Evolutionary conservation across 2,329 filamentous ascomycete species (phyloP).

Genomic region (Cercospora beticola): DNA sequence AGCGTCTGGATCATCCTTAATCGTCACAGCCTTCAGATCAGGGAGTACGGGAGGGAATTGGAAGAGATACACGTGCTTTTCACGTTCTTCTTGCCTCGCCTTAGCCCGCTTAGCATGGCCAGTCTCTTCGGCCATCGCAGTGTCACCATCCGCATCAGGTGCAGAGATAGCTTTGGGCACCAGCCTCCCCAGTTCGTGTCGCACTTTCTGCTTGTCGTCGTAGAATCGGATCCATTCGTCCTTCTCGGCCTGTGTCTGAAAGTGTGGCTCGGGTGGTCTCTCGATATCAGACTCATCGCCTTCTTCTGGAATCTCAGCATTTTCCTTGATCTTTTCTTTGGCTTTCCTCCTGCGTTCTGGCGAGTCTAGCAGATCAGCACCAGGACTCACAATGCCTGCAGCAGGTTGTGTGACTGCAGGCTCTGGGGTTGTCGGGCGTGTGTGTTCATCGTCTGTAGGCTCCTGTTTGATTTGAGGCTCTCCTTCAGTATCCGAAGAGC

Average conservation of each 20-base stretch:
- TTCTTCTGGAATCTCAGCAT: conserved; percentile 10
- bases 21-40: conserved; percentile 48
- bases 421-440: conserved; percentile 25
- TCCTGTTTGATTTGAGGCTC: conserved; percentile 54
- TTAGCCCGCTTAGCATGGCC: conserved; percentile 19
- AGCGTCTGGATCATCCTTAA: conserved; percentile 35
- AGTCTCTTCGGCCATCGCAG: conserved; percentile 38
- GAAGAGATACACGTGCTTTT: conserved; percentile 61
- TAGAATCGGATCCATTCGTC: conserved; percentile 52
- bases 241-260: conserved; percentile 55
- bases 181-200: conserved; percentile 48
- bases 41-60: conserved; percentile 65
- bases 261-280: conserved; percentile 40
- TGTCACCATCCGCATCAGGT: conserved; percentile 46
- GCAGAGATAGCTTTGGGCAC: conserved; percentile 32
- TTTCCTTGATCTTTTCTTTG: conserved; percentile 29
- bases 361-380: conserved; percentile 36
- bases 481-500: conserved; percentile 39
- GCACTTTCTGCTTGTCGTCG: conserved; percentile 48
- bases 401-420: conserved; percentile 14
- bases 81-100: conserved; percentile 41
- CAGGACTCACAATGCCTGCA: conserved; percentile 28
- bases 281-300: conserved; percentile 23
- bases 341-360: conserved; percentile 37
- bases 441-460: conserved; percentile 47